Percentiles rank a stretch among this genome's conserved stretches.
Conservation (phyloP, 2,329 filamentous ascomycete genomes). For the Dactylonectria estremocensis region DNA sequence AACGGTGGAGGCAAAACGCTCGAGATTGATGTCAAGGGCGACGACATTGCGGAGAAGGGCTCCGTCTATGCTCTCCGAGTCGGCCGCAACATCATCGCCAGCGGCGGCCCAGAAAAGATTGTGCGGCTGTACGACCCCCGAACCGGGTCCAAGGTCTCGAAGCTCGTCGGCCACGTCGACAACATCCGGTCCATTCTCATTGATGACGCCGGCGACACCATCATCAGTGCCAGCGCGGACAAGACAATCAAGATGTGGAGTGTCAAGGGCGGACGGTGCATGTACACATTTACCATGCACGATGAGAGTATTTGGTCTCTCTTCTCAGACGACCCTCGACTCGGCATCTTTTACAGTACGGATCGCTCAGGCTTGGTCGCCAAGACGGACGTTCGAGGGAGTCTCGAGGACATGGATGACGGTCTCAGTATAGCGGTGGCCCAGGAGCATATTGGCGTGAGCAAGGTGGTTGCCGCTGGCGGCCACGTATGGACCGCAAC, state of each 20-base stretch:
- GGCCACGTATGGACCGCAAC: constrained; percentile 93
- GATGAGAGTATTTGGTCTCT: constrained; percentile 98
- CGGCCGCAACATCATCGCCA: constrained; percentile 86
- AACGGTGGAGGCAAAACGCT: constrained; percentile 88
- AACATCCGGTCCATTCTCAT: constrained; percentile 93
- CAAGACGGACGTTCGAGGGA: constrained; percentile 90
- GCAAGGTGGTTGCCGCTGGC: constrained; percentile 76
- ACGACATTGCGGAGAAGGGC: constrained; percentile 90
- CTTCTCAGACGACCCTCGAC: constrained; percentile 87
- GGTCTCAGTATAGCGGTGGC: constrained; percentile 92
- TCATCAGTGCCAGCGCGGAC: constrained; percentile 95
- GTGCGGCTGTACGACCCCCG: constrained; percentile 93
- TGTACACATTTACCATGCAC: constrained; percentile 99
- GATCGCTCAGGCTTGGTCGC: constrained; percentile 95
- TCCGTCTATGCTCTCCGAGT: constrained; percentile 93
- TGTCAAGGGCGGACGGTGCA: constrained; percentile 92
- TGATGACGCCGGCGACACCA: constrained; percentile 88
- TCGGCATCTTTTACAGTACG: constrained; percentile 94
- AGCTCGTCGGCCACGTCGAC: constrained; percentile 96
- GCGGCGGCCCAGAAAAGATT: constrained; percentile 93
- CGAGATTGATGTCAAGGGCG: constrained; percentile 87
- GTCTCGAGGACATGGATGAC: constrained; percentile 80
- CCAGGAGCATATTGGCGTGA: constrained; percentile 90
- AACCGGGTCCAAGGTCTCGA: constrained; percentile 91
- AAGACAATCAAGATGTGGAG: constrained; percentile 99